These are phyloP conservation scores for Coffea humblotiana DNA, from an alignment of 305 asterid genomes.

Conservation along the genomic window DNA sequence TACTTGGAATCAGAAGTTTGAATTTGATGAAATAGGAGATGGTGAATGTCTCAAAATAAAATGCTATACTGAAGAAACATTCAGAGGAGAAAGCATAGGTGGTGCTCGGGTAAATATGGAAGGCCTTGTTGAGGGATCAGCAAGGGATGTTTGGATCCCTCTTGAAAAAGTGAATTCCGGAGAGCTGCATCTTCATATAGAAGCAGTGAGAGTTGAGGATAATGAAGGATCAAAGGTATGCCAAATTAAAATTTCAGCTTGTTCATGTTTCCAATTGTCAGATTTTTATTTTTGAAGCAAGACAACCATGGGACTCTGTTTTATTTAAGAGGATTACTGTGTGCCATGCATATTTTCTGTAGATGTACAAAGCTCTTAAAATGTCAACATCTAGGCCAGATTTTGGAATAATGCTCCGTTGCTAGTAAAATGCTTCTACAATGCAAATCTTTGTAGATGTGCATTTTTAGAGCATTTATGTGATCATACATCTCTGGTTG, in stretches of 20 bases:
- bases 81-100: conserved; percentile 88
- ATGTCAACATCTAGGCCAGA: not conserved
- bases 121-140: conserved; percentile 82
- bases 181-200: conserved; percentile 83
- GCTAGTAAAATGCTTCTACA: not conserved
- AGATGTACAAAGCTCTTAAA: not conserved
- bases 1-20: conserved; percentile 86
- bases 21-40: conserved; percentile 83
- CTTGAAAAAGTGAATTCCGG: conserved; percentile 93
- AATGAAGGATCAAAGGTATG: conserved; percentile 61
- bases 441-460: not conserved
- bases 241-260: not conserved
- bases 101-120: conserved; percentile 92
- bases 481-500: not conserved
- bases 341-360: not conserved
- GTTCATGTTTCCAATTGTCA: not conserved
- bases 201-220: conserved; percentile 62
- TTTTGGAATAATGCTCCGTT: not conserved
- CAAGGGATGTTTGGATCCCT: conserved; percentile 80
- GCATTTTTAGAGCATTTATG: not conserved
- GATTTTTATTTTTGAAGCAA: not conserved
- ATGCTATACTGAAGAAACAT: conserved; percentile 75
- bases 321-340: not conserved
- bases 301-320: not conserved
- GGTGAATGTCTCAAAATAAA: conserved; percentile 88